Evolutionary conservation across 495 filamentous ascomycete species (phyloP), one percentile per base, ranked within the genome.

Genomic region (Cercophora newfieldiana): DNA sequence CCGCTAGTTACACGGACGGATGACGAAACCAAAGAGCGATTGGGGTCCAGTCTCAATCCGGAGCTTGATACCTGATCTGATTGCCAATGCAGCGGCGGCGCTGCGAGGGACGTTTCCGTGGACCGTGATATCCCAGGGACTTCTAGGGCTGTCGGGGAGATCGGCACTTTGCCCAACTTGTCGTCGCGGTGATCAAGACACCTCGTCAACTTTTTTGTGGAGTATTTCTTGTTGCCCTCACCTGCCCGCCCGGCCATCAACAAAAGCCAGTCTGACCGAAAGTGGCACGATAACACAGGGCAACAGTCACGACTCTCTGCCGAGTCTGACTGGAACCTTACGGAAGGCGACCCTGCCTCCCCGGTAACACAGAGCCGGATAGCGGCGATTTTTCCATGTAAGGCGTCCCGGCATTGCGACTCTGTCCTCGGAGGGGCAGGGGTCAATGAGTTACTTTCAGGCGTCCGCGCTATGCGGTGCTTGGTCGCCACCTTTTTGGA

Each of bases 341-440:
- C 57, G 57, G 57, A 60, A 60, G 33, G 0, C 19, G 6, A 24
- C 8, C 16, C n/a, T 24, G 24, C 7, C 24, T 37, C 57, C 57
- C 57, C 57, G 57, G 57, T 60, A 14, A 48, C 57, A 60, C 57
- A 29, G 33, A 37, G 57, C 21, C 14, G 57, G 57, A 19, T 60
- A 18, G 29, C 57, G 30, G 24, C 14, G 24, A 25, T 60, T 25
- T 37, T 31, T 60, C 21, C 24, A 18, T n/a, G 33, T 37, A 60
- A 60, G 57, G 57, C 57, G 57, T 60, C 57, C 57, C 33, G 57
- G 57, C 22, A 37, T 47, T 31, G 24, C 31, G 30, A 47, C 22
- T 25, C 47, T n/a, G 25, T 31, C 57, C 18, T 37, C 57, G 29
- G 28, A 16, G 29, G 57, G 57, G 2, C n/a, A 31, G 33, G 57